Evolutionary conservation across 345 rosid genomes (phyloP), one percentile per base, ranked within the genome.

Genomic region (Bruguiera gymnorhiza): DNA sequence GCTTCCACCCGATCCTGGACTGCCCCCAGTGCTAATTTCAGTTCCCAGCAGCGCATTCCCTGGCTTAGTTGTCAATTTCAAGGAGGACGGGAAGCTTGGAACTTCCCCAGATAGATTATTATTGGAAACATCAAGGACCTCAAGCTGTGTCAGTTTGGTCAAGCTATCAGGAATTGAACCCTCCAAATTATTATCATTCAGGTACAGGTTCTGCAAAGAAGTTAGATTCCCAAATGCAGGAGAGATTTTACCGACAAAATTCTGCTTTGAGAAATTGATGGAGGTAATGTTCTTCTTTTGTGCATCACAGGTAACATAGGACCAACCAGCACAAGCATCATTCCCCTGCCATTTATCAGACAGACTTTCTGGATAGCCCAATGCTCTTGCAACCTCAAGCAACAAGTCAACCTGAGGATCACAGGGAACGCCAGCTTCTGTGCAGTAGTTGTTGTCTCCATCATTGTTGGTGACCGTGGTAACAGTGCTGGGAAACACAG

Each of bases 311-410:
- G 70, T 62, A 21, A 94, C 79, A 63, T 73, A 88, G 32, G 82
- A 56, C 92, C 92, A 94, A 20, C 70, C 66, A 27, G n/a, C 30
- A 24, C 98, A 91, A 63, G 96, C 83, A 69, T 89, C 69, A 62
- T 94, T 85, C 56, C 96, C 98, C 6, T 29, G 19, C 98, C 96
- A 94, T 26, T 84, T 71, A 50, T 89, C 89, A 20, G 91, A 80
- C 61, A 94, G 75, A 24, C 19, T 56, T 0, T 34, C 63, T 0
- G 97, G 98, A 57, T 85, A 94, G 1, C 94, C 87, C 37, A 94
- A 81, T 59, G 77, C 90, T 11, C 83, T 83, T 0, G 92, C 95
- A 54, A 94, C 75, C 48, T 75, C 81, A 48, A 91, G 86, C 83
- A 94, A 67, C 27, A 73, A 26, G 27, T 77, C 77, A 50, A 91